Percentiles rank a stretch among this genome's conserved stretches.
phyloP scores from a whole-genome alignment of 2,329 filamentous ascomycete genomes.

The Aspergillus viridinutans region DNA sequence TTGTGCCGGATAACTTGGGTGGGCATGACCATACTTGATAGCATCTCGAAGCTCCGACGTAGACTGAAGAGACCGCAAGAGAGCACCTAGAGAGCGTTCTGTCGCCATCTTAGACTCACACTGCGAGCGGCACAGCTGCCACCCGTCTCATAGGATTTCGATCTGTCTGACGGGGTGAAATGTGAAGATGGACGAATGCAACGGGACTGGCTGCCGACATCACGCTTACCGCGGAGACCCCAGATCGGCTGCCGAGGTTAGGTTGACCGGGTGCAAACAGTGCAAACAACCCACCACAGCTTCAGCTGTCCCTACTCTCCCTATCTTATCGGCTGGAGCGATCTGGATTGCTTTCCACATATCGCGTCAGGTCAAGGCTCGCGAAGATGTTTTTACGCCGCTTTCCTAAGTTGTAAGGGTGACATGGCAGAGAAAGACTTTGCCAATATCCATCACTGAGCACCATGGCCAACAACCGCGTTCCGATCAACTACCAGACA shows the following conservation, averaged over 20 bases:
- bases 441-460: neutral
- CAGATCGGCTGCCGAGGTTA: slow-evolving; percentile 33
- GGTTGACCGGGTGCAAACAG: slow-evolving; percentile 22
- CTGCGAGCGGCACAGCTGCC: neutral
- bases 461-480: slow-evolving; percentile 37
- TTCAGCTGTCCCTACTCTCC: neutral
- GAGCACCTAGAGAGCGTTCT: slow-evolving; percentile 57
- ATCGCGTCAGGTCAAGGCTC: neutral
- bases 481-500: slow-evolving; percentile 58
- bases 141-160: slow-evolving; percentile 4
- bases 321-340: neutral
- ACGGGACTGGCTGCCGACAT: slow-evolving; percentile 1
- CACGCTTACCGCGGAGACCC: slow-evolving; percentile 26
- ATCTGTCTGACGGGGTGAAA: neutral
- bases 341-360: neutral
- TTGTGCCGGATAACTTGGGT: neutral
- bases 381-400: neutral
- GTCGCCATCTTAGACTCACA: slow-evolving; percentile 47
- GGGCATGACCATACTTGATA: slow-evolving; percentile 44
- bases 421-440: neutral
- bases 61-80: slow-evolving; percentile 58
- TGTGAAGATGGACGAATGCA: neutral
- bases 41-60: slow-evolving; percentile 57
- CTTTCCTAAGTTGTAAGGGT: neutral
- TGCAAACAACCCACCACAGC: slow-evolving; percentile 25